Evolutionary conservation across 2,329 filamentous ascomycete species (phyloP).

Genomic region (Akanthomyces muscarius): DNA sequence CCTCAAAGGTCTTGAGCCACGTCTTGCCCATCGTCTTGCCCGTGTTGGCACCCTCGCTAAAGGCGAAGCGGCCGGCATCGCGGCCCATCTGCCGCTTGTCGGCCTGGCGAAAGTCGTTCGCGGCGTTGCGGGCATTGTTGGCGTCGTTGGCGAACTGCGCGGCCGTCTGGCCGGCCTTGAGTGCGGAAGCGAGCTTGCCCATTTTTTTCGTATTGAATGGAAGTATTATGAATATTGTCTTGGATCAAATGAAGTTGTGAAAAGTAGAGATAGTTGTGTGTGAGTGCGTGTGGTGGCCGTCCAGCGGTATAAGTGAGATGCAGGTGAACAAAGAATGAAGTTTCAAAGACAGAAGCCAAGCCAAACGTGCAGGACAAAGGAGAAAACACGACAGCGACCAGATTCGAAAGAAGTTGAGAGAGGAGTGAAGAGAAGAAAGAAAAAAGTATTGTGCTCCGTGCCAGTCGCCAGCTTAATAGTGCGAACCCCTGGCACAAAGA

Average conservation of each 20-base stretch:
- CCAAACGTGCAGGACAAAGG: neutral
- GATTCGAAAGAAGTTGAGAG: neutral
- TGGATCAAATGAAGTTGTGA: neutral
- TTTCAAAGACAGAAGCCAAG: neutral
- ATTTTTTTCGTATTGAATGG: conserved; percentile 21
- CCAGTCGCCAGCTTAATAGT: conserved; percentile 1
- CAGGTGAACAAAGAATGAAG: conserved; percentile 1
- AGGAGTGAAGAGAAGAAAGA: neutral
- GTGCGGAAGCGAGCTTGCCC: conserved; percentile 28
- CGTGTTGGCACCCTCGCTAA: conserved; percentile 32
- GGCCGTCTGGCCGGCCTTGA: conserved; percentile 33
- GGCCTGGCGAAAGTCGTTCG: conserved; percentile 29
- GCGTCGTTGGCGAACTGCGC: conserved; percentile 31
- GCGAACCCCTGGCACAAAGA: conserved; percentile 5
- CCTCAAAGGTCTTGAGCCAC: conserved; percentile 44
- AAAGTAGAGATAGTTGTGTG: neutral
- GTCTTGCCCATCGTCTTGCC: conserved; percentile 42
- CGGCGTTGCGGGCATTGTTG: conserved; percentile 26
- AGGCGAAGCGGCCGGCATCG: conserved; percentile 30
- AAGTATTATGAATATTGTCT: neutral
- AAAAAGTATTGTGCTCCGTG: neutral
- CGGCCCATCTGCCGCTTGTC: conserved; percentile 34
- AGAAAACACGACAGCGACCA: neutral
- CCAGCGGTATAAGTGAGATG: conserved; percentile 12
- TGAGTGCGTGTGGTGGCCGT: neutral